These are phyloP conservation scores for Yamadazyma membranifaciens DNA, from an alignment of 1,139 yeast genomes.

Conservation along the genomic window DNA sequence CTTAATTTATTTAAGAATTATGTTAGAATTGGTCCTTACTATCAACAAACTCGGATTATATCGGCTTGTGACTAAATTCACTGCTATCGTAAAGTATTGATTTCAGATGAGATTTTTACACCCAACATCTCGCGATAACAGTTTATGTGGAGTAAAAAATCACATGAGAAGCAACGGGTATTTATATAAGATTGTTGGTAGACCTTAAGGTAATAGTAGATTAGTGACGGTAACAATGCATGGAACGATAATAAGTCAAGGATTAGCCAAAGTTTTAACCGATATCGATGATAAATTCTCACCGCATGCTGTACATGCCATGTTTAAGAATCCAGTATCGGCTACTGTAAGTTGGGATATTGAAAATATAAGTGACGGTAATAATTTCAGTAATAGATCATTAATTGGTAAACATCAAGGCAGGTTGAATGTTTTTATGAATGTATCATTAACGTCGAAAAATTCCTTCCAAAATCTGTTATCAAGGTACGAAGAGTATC, in stretches of 20 bases:
- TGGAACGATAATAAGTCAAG: slow-evolving; percentile 24
- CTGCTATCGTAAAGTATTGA: too few species aligned
- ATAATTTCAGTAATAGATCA: slow-evolving; percentile 57
- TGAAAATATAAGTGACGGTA: slow-evolving; percentile 48
- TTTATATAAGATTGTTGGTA: too few species aligned
- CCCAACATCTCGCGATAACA: background rate
- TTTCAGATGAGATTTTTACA: too few species aligned
- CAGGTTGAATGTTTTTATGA: slow-evolving; percentile 49
- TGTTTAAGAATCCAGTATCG: slow-evolving; percentile 23
- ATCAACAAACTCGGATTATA: too few species aligned
- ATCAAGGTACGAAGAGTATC: slow-evolving; percentile 25
- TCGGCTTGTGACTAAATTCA: too few species aligned
- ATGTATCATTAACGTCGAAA: slow-evolving; percentile 47
- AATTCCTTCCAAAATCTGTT: slow-evolving; percentile 27
- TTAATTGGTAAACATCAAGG: slow-evolving; percentile 57
- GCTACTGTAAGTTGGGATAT: slow-evolving; percentile 32
- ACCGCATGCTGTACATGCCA: slow-evolving; percentile 40
- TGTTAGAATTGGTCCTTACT: too few species aligned
- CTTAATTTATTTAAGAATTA: too few species aligned
- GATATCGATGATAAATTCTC: slow-evolving; percentile 23
- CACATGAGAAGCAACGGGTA: slow-evolving; percentile 4
- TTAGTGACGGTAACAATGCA: background rate
- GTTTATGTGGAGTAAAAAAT: slow-evolving; percentile 6
- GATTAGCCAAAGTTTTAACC: slow-evolving; percentile 29
- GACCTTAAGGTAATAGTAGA: too few species aligned